Base-by-base conservation (phyloP, 768 basidiomycete species). In the Rhodotorula paludigena region DNA sequence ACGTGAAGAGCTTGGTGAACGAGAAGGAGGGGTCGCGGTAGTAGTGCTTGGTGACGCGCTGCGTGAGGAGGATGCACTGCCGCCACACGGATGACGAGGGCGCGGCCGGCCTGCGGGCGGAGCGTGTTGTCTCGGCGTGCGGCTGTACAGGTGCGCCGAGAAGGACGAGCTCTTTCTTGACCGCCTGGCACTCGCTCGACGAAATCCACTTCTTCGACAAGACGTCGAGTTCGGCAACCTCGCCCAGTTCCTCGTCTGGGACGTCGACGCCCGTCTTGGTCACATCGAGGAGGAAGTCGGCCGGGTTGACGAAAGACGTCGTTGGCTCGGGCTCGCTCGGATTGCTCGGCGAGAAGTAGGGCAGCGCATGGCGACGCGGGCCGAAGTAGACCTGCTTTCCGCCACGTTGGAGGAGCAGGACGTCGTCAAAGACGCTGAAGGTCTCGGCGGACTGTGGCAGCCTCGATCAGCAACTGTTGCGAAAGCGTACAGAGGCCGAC, bases 321-420 rank as follows among this genome's bases (percentile, higher is more conserved):
- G 62, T n/a, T n/a, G n/a, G 51, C 5, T 36, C 16, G 48, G 35
- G 33, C 30, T 41, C 48, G 0, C 35, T 39, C 3, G 49, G 28
- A 18, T 16, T 44, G 23, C 18, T 8, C 59, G 32, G 33, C 52
- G 32, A 21, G 80, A 92, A 89, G 77, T 88, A 89, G 65, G 84
- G 80, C 53, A 84, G 81, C 0, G 89, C 89, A 60, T 82, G 77
- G 55, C 82, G 79, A 6, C 85, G 85, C 14, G 93, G 58, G 4
- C 72, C 72, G 21, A 66, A 69, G 64, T 69, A 73, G n/a, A 92
- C 89, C 0, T 90, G 92, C 77, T 89, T 86, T 12, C 92, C 92
- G 3, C 92, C 92, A 23, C 82, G 81, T 74, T 91, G 86, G 36
- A 82, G 75, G 61, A 82, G 77, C 16, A 83, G 78, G 21, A 83